Percentiles rank a stretch among this genome's conserved stretches.
Evolutionary conservation across 2,329 filamentous ascomycete species (phyloP).

Genomic region (Mycogone perniciosa): DNA sequence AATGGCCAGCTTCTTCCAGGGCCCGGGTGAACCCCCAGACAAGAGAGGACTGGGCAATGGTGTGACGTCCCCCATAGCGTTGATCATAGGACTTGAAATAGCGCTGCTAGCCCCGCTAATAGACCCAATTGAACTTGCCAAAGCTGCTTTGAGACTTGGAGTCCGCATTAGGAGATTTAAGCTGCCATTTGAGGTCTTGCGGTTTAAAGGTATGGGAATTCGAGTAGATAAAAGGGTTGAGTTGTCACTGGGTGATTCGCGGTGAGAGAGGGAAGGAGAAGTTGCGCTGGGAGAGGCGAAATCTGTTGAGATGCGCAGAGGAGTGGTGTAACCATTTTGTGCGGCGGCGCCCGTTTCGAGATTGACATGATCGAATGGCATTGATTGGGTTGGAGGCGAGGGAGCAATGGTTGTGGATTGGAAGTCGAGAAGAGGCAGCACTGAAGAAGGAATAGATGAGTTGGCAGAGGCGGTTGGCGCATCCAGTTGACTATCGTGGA

Average conservation of each 20-base stretch:
- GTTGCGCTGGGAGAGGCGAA: conserved; percentile 16
- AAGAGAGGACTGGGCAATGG: conserved; percentile 71
- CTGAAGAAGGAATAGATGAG: conserved; percentile 17
- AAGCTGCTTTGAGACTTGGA: conserved; percentile 54
- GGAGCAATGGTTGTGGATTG: conserved; percentile 26
- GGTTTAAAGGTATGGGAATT: conserved; percentile 21
- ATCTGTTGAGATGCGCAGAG: conserved; percentile 36
- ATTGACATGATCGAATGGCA: conserved; percentile 3
- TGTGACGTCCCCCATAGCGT: conserved; percentile 71
- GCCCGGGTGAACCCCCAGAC: conserved; percentile 57
- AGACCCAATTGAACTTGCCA: conserved; percentile 36
- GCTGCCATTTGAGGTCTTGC: conserved; percentile 25
- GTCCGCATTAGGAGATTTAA: conserved; percentile 51
- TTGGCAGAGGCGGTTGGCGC: neutral
- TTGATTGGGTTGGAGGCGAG: conserved; percentile 26
- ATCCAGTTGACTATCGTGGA: conserved; percentile 6
- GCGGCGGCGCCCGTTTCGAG: conserved; percentile 1
- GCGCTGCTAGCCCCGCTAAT: conserved; percentile 57
- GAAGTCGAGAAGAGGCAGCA: conserved; percentile 20
- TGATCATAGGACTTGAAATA: conserved; percentile 66
- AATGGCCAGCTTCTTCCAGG: conserved; percentile 52
- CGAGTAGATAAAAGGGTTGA: conserved; percentile 26
- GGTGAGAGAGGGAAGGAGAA: conserved; percentile 19
- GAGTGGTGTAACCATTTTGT: conserved; percentile 13
- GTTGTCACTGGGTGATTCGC: conserved; percentile 33